Evolutionary conservation across 1,139 yeast species (phyloP).

Genomic region (Diutina ranongensis): DNA sequence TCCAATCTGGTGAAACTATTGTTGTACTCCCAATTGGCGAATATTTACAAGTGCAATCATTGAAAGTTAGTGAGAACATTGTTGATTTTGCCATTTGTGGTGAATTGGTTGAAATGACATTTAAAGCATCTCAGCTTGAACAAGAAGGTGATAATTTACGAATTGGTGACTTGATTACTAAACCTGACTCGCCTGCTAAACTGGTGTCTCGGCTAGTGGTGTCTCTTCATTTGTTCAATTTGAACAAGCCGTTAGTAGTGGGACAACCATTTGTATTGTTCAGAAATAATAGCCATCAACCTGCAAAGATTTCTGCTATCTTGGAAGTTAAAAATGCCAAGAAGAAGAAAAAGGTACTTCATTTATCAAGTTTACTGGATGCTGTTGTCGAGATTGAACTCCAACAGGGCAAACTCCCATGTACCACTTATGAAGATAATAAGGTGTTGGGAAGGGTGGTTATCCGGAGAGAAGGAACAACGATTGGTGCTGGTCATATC

Average conservation of each 20-base stretch:
- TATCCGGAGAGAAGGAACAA: slow-evolving; percentile 72
- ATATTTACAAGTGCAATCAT: slow-evolving; percentile 21
- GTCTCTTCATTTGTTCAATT: slow-evolving; percentile 54
- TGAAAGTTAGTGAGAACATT: slow-evolving; percentile 17
- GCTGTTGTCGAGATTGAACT: slow-evolving; percentile 65
- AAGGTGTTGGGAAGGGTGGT: slow-evolving; percentile 71
- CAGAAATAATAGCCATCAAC: slow-evolving; percentile 68
- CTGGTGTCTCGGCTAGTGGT: slow-evolving; percentile 43
- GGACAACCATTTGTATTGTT: slow-evolving; percentile 80
- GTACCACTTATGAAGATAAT: slow-evolving; percentile 48
- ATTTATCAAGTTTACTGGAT: slow-evolving; percentile 58
- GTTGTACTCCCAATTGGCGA: slow-evolving; percentile 43
- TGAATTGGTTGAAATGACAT: slow-evolving; percentile 51
- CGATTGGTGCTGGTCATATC: slow-evolving; percentile 74
- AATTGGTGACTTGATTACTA: slow-evolving; percentile 65
- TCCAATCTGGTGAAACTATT: slow-evolving; percentile 69
- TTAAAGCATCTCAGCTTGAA: slow-evolving; percentile 33
- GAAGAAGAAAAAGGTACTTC: slow-evolving; percentile 47
- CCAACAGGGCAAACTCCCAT: slow-evolving; percentile 45
- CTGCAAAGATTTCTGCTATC: slow-evolving; percentile 57
- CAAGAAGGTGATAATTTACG: slow-evolving; percentile 37
- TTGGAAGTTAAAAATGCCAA: slow-evolving; percentile 30
- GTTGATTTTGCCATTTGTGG: slow-evolving; percentile 50
- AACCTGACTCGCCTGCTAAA: slow-evolving; percentile 33
- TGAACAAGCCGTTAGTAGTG: slow-evolving; percentile 62